phyloP scores from a whole-genome alignment of 208 protist species.

The Acanthamoeba castellanii region DNA sequence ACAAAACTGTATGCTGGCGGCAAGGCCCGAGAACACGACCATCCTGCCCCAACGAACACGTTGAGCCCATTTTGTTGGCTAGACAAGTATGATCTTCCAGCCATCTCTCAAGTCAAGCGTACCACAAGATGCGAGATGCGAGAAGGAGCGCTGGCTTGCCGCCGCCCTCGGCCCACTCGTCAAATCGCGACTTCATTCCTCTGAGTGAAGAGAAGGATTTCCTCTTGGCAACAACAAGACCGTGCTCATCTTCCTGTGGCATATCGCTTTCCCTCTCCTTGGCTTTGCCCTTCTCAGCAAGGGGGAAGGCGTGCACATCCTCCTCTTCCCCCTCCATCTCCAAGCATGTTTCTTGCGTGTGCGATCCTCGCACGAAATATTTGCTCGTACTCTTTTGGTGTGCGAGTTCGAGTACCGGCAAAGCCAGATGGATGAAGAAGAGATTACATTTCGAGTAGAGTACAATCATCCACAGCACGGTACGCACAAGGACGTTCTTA shows the following conservation, averaged over 20 bases:
- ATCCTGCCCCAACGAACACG: background rate
- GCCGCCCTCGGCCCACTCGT: background rate
- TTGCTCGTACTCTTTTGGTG: background rate
- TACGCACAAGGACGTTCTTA: background rate
- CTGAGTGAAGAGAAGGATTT: background rate
- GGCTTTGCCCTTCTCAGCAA: background rate
- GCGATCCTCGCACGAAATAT: background rate
- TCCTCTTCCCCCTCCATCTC: background rate
- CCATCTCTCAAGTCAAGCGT: too few species aligned
- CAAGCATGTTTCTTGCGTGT: background rate
- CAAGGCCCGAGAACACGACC: conserved; percentile 7
- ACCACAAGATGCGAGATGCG: conserved; percentile 17
- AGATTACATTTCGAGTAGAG: too few species aligned
- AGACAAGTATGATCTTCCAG: background rate
- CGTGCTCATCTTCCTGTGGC: background rate
- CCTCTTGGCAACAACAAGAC: background rate
- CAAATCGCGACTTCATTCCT: background rate
- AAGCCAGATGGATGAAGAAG: background rate
- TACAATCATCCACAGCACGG: too few species aligned
- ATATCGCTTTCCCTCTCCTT: background rate
- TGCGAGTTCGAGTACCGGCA: too few species aligned
- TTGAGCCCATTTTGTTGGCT: background rate
- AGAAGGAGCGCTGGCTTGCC: conserved; percentile 19
- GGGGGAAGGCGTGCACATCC: background rate
- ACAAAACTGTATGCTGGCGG: conserved; percentile 54